Evolutionary conservation across 371 early-diverging fungal genomes (phyloP).

Genomic region (Apophysomyces elegans): DNA sequence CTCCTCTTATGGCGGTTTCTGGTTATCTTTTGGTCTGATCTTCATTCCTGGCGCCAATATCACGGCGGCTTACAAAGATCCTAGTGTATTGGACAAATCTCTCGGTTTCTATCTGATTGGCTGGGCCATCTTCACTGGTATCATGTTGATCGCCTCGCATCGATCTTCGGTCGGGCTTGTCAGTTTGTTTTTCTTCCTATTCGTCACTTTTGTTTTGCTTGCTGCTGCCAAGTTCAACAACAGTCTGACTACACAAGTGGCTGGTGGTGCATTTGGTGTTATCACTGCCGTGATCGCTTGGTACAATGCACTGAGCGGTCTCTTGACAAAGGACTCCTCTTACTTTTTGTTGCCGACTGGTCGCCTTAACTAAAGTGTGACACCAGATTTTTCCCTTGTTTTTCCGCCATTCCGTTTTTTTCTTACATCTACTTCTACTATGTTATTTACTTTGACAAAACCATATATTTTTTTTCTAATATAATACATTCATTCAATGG

Average conservation of each 20-base stretch:
- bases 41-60: slow-evolving; percentile 63
- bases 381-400: neutral
- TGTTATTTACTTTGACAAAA: neutral
- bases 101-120: slow-evolving; percentile 70
- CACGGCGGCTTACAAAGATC: slow-evolving; percentile 44
- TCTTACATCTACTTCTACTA: slow-evolving; percentile 6
- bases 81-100: slow-evolving; percentile 53
- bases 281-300: slow-evolving; percentile 72
- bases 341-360: slow-evolving; percentile 63
- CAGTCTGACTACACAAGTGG: slow-evolving; percentile 39
- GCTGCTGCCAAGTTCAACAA: slow-evolving; percentile 50
- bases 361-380: slow-evolving; percentile 37
- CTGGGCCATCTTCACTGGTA: slow-evolving; percentile 72
- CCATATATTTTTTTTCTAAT: neutral
- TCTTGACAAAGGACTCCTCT: slow-evolving; percentile 61
- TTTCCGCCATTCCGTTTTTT: neutral
- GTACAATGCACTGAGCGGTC: slow-evolving; percentile 72
- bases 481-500: neutral
- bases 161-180: slow-evolving; percentile 65
- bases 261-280: slow-evolving; percentile 72
- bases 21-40: slow-evolving; percentile 74
- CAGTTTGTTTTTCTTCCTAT: slow-evolving; percentile 65
- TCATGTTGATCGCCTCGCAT: slow-evolving; percentile 71
- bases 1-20: slow-evolving; percentile 79
- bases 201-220: slow-evolving; percentile 67